These are phyloP conservation scores for Lichtheimia ornata DNA, from an alignment of 371 early-diverging fungal species.

Conservation along the genomic window DNA sequence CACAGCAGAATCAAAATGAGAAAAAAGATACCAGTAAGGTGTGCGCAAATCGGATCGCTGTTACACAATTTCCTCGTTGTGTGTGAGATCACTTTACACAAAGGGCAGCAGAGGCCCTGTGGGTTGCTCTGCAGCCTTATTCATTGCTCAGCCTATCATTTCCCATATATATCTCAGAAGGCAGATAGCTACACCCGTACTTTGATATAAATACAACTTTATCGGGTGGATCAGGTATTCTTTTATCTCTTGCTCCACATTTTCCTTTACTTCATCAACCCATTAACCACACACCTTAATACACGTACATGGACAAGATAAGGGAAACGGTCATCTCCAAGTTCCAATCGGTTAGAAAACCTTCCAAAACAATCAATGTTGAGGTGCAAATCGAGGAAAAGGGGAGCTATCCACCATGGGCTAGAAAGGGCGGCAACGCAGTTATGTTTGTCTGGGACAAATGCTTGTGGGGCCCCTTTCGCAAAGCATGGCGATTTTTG, in stretches of 20 bases:
- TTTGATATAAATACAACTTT: no score
- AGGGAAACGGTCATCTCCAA: not conserved
- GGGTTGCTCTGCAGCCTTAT: no score
- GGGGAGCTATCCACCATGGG: conserved; percentile 11
- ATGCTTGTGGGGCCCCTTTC: conserved; percentile 13
- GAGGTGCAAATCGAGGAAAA: conserved; percentile 10
- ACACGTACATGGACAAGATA: not conserved
- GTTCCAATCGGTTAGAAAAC: not conserved
- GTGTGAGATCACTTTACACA: no score
- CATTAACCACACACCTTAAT: not conserved
- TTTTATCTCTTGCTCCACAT: not conserved
- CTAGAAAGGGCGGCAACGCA: not conserved
- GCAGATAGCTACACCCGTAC: no score
- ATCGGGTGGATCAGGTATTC: not conserved
- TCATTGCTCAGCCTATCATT: no score
- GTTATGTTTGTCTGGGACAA: conserved; percentile 5
- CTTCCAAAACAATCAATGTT: conserved; percentile 2
- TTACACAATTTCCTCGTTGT: no score
- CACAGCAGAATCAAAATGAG: no score
- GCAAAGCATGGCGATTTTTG: conserved; percentile 25
- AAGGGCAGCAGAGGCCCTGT: no score
- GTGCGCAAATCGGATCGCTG: no score
- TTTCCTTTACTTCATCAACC: not conserved
- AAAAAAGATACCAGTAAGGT: no score
- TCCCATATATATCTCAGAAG: no score